Percentiles rank a stretch among this genome's conserved stretches.
Evolutionary conservation across 1,284 basidiomycete genomes (phyloP).

Genomic region (Neolentinus lepideus): DNA sequence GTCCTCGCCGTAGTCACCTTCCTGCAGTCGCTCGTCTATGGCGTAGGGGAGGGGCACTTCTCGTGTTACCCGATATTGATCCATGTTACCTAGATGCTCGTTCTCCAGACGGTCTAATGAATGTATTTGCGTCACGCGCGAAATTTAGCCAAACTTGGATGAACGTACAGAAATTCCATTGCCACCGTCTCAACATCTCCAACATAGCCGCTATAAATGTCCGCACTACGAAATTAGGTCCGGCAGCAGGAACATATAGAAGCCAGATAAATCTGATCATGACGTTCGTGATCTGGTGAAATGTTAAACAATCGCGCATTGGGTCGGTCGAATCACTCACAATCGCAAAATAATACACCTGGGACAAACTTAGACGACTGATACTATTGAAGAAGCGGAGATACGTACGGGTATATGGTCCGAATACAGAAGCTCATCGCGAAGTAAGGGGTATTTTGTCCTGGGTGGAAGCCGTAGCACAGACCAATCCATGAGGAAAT

Average conservation of each 20-base stretch:
- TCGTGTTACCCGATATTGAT: constrained; percentile 77
- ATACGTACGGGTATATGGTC: constrained; percentile 48
- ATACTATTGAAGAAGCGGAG: not conserved
- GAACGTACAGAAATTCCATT: constrained; percentile 87
- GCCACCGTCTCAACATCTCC: constrained; percentile 78
- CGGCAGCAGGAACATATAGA: constrained; percentile 60
- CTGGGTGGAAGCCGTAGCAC: constrained; percentile 48
- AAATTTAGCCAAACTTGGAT: not conserved
- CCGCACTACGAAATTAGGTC: constrained; percentile 46
- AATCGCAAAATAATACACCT: constrained; percentile 74
- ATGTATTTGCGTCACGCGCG: not conserved
- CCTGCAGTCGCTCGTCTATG: constrained; percentile 34
- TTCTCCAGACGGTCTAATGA: constrained; percentile 71
- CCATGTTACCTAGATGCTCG: constrained; percentile 81
- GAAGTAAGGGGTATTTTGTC: constrained; percentile 52
- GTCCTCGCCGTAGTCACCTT: constrained; percentile 30
- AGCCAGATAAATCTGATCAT: constrained; percentile 80
- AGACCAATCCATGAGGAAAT: constrained; percentile 80
- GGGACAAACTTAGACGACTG: not conserved
- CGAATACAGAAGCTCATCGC: constrained; percentile 70
- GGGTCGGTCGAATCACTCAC: constrained; percentile 29
- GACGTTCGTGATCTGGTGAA: constrained; percentile 57
- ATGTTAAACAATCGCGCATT: not conserved
- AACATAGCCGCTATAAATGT: constrained; percentile 66
- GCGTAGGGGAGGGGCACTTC: constrained; percentile 75